Evolutionary conservation across 2,329 filamentous ascomycete species (phyloP), one percentile per base, ranked within the genome.

Genomic region (Calonectria hongkongensis): DNA sequence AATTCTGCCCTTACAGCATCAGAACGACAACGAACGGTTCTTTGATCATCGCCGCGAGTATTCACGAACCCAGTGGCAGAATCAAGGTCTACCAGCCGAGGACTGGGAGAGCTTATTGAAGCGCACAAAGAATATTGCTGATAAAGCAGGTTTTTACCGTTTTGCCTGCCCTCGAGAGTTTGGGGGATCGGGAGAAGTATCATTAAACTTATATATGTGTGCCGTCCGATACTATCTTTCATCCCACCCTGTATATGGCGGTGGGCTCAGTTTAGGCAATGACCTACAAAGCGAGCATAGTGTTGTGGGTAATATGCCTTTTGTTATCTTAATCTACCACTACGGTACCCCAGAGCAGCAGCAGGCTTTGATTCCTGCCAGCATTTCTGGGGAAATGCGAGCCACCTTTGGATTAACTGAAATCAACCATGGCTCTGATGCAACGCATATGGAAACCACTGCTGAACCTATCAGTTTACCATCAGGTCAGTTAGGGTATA

Each of bases 241-340:
- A 13, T 73, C 73, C 5, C 70, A 76, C 50, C 70, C 72, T 2
- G 36, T 68, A 13, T 76, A 76, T 39, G 74, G 74, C 28, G 74
- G 74, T 15, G 74, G 74, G 2, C 62, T 76, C 9, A 74, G 74
- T n/a, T 51, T 76, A 7, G 74, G 73, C 30, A 76, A 76, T 43
- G 73, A 76, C 30, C 39, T 76, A 5, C 74, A 74, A 48, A 76
- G 33, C 12, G 74, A 76, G 27, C 74, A 76, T 62, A 76, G 74
- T 47, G 58, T 76, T 12, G 73, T 74, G 33, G 74, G 74, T 16
- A 74, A 76, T 30, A 71, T 65, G 27, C 73, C 73, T 5, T 63
- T 71, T 58, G 67, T 74, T 18, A 72, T 74, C 21, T 62, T 76
- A 68, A 39, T 76, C 7, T 48, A 74, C 30, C 73, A 75, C 58